These are phyloP conservation scores for Ophiostoma tasmaniense DNA, from an alignment of 2,329 filamentous ascomycete genomes.

Conservation along the genomic window DNA sequence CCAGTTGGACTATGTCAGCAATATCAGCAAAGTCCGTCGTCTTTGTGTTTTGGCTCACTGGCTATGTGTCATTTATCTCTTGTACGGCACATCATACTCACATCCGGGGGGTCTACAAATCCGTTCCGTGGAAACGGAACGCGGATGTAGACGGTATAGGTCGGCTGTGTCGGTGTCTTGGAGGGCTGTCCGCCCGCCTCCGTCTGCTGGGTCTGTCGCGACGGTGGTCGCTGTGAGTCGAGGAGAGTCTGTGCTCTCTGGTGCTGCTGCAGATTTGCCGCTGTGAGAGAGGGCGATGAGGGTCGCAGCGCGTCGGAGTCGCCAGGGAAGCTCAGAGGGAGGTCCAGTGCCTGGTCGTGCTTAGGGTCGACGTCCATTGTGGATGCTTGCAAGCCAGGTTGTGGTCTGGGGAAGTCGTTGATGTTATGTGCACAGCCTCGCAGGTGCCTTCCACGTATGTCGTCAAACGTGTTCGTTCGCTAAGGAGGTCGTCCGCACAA, in stretches of 20 bases:
- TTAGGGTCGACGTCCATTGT: conserved; percentile 18
- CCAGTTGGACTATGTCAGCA: conserved; percentile 64
- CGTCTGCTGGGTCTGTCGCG: conserved; percentile 7
- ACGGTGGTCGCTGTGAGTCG: not conserved
- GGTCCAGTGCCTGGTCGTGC: conserved; percentile 18
- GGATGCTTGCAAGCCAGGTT: not conserved
- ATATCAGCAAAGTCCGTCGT: not conserved
- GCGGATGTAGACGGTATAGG: conserved; percentile 73
- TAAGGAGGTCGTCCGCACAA: not conserved
- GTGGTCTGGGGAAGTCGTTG: not conserved
- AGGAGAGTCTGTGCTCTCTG: not conserved
- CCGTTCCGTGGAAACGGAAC: conserved; percentile 81
- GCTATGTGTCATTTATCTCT: not conserved
- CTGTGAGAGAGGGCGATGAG: not conserved
- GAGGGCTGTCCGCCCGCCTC: not conserved
- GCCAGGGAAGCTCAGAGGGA: conserved; percentile 20
- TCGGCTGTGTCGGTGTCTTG: conserved; percentile 29
- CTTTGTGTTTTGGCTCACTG: not conserved
- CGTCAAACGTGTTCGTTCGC: not conserved
- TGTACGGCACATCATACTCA: conserved; percentile 33
- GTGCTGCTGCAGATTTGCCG: conserved; percentile 1
- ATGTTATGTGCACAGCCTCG: not conserved
- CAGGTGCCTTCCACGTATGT: not conserved
- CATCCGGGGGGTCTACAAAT: conserved; percentile 84
- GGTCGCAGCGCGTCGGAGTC: conserved; percentile 4